These are phyloP conservation scores for Prunus dulcis DNA, from an alignment of 306 rosid species.

Conservation along the genomic window DNA sequence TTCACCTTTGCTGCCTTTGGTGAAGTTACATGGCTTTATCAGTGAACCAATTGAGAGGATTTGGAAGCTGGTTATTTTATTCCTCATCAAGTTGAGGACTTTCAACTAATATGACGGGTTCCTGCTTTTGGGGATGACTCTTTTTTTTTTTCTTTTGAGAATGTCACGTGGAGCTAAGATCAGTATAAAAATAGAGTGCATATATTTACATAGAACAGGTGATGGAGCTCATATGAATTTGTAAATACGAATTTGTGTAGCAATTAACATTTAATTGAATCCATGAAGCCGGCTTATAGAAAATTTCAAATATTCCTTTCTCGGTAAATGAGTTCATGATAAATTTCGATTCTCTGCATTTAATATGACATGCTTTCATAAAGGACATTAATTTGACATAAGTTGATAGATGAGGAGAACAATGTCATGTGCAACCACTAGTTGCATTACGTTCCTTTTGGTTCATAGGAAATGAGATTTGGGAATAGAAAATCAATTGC, in stretches of 20 bases:
- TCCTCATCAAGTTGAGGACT: not conserved
- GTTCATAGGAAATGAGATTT: no score
- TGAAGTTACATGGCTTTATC: not conserved
- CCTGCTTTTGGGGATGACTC: not conserved
- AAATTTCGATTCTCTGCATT: no score
- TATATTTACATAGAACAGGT: not conserved
- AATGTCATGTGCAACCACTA: no score
- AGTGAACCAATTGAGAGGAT: not conserved
- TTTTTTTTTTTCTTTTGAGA: no score
- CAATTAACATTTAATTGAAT: not conserved
- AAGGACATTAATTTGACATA: no score
- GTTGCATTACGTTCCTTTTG: no score
- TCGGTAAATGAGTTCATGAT: no score
- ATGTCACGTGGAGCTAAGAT: not conserved
- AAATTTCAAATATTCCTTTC: no score
- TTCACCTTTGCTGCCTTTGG: not conserved
- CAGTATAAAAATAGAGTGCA: not conserved
- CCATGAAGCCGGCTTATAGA: not conserved
- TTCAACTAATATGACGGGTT: not conserved
- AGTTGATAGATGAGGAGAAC: no score
- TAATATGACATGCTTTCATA: no score
- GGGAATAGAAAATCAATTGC: no score
- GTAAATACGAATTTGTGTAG: constrained; percentile 6
- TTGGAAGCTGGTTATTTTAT: not conserved
- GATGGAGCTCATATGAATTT: constrained; percentile 1